Conservation (phyloP, 2,329 filamentous ascomycete species). For the Aspergillus quadricinctus region DNA sequence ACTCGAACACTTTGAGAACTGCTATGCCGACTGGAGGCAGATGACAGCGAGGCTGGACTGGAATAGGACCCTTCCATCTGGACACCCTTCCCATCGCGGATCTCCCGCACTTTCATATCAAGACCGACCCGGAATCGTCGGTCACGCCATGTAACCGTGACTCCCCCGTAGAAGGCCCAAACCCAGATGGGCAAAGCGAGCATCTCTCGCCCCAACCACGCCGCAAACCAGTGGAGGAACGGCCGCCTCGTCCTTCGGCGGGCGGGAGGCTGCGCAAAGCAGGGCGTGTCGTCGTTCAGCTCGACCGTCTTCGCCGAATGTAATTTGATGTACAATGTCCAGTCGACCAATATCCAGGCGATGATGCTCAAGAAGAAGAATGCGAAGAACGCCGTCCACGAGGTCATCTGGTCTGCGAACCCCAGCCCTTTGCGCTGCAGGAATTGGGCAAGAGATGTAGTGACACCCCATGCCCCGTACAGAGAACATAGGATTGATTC, state of each 20-base stretch:
- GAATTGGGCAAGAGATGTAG: conserved; percentile 59
- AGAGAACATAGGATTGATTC: conserved; percentile 80
- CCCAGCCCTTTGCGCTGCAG: conserved; percentile 44
- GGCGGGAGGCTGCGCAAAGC: conserved; percentile 59
- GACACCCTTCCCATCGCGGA: conserved; percentile 23
- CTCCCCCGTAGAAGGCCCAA: conserved; percentile 83
- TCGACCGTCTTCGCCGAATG: conserved; percentile 70
- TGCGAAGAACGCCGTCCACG: conserved; percentile 62
- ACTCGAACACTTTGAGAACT: not conserved
- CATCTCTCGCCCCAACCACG: conserved; percentile 80
- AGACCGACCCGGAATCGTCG: conserved; percentile 74
- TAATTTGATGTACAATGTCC: conserved; percentile 66
- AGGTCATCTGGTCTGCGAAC: conserved; percentile 52
- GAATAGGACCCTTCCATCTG: conserved; percentile 22
- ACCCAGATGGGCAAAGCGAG: conserved; percentile 86
- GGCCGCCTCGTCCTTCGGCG: conserved; percentile 46
- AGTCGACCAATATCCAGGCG: conserved; percentile 72
- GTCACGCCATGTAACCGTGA: conserved; percentile 83
- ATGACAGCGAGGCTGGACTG: not conserved
- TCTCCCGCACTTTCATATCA: conserved; percentile 74
- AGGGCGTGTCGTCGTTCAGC: conserved; percentile 66
- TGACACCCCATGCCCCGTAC: conserved; percentile 74
- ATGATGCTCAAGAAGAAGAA: conserved; percentile 64
- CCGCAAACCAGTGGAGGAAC: conserved; percentile 67
- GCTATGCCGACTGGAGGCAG: not conserved